These are phyloP conservation scores for Aspergillus chevalieri DNA, from an alignment of 2,329 filamentous ascomycete species.

Conservation along the genomic window DNA sequence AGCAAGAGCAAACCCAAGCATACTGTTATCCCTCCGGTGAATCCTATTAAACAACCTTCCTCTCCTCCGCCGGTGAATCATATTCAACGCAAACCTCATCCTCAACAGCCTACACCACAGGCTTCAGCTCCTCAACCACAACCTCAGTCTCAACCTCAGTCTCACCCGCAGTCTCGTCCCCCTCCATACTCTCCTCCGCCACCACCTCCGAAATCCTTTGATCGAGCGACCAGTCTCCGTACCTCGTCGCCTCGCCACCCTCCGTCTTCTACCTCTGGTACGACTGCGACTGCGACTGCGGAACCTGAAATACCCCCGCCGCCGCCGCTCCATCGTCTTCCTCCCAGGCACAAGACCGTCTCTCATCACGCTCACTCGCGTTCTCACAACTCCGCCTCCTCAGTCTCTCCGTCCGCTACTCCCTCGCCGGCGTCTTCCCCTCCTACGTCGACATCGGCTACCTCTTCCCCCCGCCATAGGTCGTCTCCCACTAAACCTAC, in stretches of 20 bases:
- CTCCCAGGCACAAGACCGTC: neutral
- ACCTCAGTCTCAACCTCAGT: constrained; percentile 1
- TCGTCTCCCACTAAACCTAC: neutral
- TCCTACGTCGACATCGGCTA: neutral
- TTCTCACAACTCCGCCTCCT: neutral
- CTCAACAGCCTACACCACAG: neutral
- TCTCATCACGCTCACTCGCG: neutral
- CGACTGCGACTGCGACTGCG: neutral
- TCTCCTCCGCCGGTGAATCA: neutral
- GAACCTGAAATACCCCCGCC: constrained; percentile 1
- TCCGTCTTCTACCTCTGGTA: neutral
- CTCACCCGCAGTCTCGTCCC: constrained; percentile 5
- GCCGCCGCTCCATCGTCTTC: neutral
- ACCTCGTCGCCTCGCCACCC: constrained; percentile 1
- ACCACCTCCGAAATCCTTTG: constrained; percentile 2
- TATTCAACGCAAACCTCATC: neutral
- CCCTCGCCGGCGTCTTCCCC: neutral
- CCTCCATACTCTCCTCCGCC: constrained; percentile 5
- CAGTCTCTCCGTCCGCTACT: neutral
- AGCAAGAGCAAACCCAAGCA: constrained; percentile 1
- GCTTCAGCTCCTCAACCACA: constrained; percentile 1
- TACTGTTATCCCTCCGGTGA: constrained; percentile 7
- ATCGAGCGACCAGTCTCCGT: neutral
- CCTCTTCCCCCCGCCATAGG: neutral
- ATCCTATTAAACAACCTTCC: neutral